Conservation (phyloP, 768 basidiomycete genomes). For the Crassisporium funariophilum region DNA sequence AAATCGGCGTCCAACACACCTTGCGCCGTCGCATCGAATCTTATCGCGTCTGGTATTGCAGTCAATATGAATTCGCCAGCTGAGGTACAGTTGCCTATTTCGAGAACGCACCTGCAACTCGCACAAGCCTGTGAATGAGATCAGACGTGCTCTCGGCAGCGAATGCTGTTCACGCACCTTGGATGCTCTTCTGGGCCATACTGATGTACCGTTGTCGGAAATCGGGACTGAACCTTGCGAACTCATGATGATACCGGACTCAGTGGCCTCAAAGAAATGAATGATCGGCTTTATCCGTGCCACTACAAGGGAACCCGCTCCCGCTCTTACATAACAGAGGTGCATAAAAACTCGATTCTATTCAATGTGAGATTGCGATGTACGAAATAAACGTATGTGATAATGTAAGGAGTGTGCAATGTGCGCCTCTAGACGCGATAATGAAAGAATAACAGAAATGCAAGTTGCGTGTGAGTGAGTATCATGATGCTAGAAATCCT, state of each 20-base stretch:
- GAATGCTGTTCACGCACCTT: slow-evolving; percentile 45
- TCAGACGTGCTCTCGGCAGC: slow-evolving; percentile 7
- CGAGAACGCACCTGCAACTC: slow-evolving; percentile 49
- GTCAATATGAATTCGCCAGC: slow-evolving; percentile 1
- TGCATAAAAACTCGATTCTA: slow-evolving; percentile 16
- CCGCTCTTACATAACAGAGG: slow-evolving; percentile 15
- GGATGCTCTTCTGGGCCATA: slow-evolving; percentile 53
- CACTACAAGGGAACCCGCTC: not conserved
- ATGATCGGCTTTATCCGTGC: slow-evolving; percentile 32
- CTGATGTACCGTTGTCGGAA: slow-evolving; percentile 51
- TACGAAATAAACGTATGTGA: too few relatives aligned
- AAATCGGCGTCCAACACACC: slow-evolving; percentile 32
- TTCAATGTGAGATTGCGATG: too few relatives aligned
- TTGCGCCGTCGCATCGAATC: slow-evolving; percentile 58
- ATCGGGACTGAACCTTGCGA: slow-evolving; percentile 44
- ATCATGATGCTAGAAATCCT: slow-evolving; percentile 2
- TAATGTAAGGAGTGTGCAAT: slow-evolving; percentile 9
- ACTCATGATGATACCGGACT: slow-evolving; percentile 40
- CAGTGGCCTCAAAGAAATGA: slow-evolving; percentile 32
- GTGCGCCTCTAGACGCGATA: not conserved
- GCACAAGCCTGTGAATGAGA: slow-evolving; percentile 53
- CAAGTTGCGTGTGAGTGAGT: slow-evolving; percentile 1
- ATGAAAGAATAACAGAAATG: slow-evolving; percentile 1
- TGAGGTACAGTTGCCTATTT: not conserved
- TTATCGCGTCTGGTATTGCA: slow-evolving; percentile 57